These are phyloP conservation scores for Trametes cinnabarina DNA, from an alignment of 768 basidiomycete species.

Conservation along the genomic window DNA sequence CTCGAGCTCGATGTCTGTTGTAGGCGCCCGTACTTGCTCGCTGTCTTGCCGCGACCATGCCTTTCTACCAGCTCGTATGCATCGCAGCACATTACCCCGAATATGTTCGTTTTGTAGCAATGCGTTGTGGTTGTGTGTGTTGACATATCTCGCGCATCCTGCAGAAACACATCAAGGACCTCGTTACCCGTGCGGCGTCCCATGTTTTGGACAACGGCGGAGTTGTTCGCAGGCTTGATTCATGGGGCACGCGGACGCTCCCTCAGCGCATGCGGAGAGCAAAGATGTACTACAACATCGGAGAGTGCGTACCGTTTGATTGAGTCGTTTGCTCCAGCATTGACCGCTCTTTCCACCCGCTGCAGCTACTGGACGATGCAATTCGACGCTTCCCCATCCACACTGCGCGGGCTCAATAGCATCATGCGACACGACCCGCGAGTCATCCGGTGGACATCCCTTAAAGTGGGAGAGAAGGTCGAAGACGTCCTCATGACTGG, in stretches of 20 bases:
- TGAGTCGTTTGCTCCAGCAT: conserved; percentile 5
- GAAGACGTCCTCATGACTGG: conserved; percentile 58
- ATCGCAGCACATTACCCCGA: conserved; percentile 72
- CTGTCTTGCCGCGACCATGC: conserved; percentile 49
- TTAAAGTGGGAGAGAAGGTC: conserved; percentile 73
- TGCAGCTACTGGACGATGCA: conserved; percentile 86
- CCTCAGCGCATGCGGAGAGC: conserved; percentile 74
- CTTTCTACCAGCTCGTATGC: conserved; percentile 85
- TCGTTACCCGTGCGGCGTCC: conserved; percentile 67
- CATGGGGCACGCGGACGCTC: conserved; percentile 68
- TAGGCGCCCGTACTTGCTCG: too few species aligned
- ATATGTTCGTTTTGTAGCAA: conserved; percentile 65
- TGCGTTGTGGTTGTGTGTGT: background rate
- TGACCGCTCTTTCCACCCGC: background rate
- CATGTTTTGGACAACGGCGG: conserved; percentile 76
- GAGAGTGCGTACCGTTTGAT: conserved; percentile 62
- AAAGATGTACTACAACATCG: conserved; percentile 51
- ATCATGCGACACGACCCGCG: conserved; percentile 77
- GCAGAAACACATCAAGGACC: conserved; percentile 73
- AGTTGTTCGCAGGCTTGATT: conserved; percentile 77
- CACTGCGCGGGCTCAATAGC: conserved; percentile 59
- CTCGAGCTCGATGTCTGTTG: conserved; percentile 3
- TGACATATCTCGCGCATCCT: background rate
- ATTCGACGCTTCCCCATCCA: conserved; percentile 81
- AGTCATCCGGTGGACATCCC: conserved; percentile 77